These are phyloP conservation scores for Simmondsia chinensis DNA, from an alignment of 148 eudicot species.

Conservation along the genomic window DNA sequence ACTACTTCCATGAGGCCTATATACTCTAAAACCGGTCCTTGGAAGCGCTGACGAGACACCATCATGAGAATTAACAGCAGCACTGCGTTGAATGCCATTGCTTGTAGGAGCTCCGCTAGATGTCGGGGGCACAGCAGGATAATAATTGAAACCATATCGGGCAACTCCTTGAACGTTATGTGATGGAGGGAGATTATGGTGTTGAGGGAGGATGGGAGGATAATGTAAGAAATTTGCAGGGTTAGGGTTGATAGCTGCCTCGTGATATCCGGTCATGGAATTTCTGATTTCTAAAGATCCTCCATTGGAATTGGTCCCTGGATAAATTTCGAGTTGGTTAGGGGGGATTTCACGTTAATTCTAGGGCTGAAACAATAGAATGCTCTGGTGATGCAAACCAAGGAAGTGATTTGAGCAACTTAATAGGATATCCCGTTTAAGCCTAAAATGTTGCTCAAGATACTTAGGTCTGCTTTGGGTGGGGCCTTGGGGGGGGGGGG, in stretches of 20 bases:
- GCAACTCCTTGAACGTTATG: constrained; percentile 44
- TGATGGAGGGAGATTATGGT: constrained; percentile 38
- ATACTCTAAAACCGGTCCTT: constrained; percentile 54
- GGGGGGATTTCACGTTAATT: too few species aligned
- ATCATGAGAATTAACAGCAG: constrained; percentile 27
- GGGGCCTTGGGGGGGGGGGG: too few species aligned
- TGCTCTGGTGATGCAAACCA: too few species aligned
- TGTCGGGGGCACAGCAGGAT: constrained; percentile 43
- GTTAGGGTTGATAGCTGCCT: constrained; percentile 34
- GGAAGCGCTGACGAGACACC: constrained; percentile 33
- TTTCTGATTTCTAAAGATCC: constrained; percentile 40
- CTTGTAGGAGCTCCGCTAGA: constrained; percentile 36
- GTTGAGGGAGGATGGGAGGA: constrained; percentile 50
- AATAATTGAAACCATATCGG: constrained; percentile 44
- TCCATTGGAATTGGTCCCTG: constrained; percentile 40
- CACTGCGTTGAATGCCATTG: constrained; percentile 26
- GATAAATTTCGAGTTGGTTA: constrained; percentile 1
- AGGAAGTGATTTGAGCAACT: too few species aligned
- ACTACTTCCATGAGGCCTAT: constrained; percentile 55
- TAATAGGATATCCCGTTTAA: too few species aligned
- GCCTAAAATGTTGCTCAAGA: too few species aligned
- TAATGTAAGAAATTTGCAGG: constrained; percentile 42
- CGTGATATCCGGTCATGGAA: constrained; percentile 46
- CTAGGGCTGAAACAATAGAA: too few species aligned
- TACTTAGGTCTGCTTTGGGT: too few species aligned